phyloP scores from a whole-genome alignment of 192 early-diverging fungal species.

The Allomyces javanicus region DNA sequence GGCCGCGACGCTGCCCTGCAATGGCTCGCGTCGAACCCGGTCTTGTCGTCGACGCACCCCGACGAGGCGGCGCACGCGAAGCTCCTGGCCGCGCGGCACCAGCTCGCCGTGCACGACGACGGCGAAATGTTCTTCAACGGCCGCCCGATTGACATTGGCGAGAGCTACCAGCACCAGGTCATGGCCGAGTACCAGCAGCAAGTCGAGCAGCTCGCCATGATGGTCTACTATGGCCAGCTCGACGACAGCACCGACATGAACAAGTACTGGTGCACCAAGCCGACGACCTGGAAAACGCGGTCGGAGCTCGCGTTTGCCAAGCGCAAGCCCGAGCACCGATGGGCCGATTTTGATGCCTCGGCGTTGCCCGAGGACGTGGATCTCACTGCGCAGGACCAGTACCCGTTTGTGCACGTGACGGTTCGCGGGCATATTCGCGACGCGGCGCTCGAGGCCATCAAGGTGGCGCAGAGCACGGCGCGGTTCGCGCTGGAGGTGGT shows the following conservation, averaged over 20 bases:
- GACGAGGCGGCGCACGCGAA: slow-evolving; percentile 8
- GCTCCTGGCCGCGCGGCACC: slow-evolving; percentile 3
- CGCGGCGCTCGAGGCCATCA: too few species aligned
- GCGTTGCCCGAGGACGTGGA: slow-evolving; percentile 34
- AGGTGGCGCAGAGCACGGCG: too few species aligned
- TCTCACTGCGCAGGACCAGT: slow-evolving; percentile 15
- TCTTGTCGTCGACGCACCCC: slow-evolving; percentile 12
- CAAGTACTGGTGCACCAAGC: slow-evolving; percentile 45
- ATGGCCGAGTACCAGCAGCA: slow-evolving; percentile 28
- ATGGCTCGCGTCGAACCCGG: slow-evolving; percentile 3
- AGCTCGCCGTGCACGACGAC: slow-evolving; percentile 9
- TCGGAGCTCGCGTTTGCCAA: slow-evolving; percentile 21
- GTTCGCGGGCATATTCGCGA: too few species aligned
- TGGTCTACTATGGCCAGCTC: slow-evolving; percentile 32
- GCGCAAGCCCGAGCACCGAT: slow-evolving; percentile 18
- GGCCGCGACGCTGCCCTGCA: too few species aligned
- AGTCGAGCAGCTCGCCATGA: slow-evolving; percentile 20
- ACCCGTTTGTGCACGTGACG: background rate
- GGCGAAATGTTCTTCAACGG: slow-evolving; percentile 7
- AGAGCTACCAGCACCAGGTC: slow-evolving; percentile 30
- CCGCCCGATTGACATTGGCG: background rate
- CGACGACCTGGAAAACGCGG: slow-evolving; percentile 35
- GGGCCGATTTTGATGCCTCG: slow-evolving; percentile 6
- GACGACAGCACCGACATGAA: slow-evolving; percentile 34
- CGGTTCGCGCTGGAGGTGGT: too few species aligned